Evolutionary conservation across 2,329 filamentous ascomycete species (phyloP).

Genomic region (Exophiala calicioides): DNA sequence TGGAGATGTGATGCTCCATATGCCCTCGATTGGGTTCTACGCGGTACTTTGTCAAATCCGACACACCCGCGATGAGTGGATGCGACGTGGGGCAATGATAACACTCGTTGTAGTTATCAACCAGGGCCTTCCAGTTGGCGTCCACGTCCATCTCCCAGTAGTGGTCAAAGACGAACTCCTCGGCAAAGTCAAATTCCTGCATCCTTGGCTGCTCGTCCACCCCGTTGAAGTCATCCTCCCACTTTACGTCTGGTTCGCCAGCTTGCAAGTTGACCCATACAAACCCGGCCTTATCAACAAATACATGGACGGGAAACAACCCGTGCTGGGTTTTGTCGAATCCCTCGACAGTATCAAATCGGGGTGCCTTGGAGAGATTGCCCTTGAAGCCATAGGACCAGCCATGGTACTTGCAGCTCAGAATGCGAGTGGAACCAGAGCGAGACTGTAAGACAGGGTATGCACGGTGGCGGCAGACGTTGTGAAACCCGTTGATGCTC

Average conservation of each 20-base stretch:
- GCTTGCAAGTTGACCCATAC: slow-evolving; percentile 29
- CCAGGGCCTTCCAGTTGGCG: slow-evolving; percentile 63
- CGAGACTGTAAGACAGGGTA: slow-evolving; percentile 51
- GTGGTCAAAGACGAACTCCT: slow-evolving; percentile 60
- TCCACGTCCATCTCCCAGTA: slow-evolving; percentile 58
- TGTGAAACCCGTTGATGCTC: slow-evolving; percentile 62
- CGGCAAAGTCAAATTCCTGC: slow-evolving; percentile 50
- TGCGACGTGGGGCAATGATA: slow-evolving; percentile 22
- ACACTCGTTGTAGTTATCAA: slow-evolving; percentile 63
- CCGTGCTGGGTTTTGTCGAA: slow-evolving; percentile 61
- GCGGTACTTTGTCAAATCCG: slow-evolving; percentile 17
- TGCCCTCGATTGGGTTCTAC: slow-evolving; percentile 11
- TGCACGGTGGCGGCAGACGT: slow-evolving; percentile 63
- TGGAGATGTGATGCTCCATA: slow-evolving; percentile 20
- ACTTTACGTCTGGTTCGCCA: slow-evolving; percentile 40
- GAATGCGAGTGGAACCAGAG: slow-evolving; percentile 40
- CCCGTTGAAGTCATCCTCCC: slow-evolving; percentile 55
- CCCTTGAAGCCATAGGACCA: slow-evolving; percentile 63
- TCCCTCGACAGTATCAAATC: slow-evolving; percentile 56
- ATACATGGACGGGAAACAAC: slow-evolving; percentile 43
- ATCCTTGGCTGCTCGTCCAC: slow-evolving; percentile 51
- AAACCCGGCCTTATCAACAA: slow-evolving; percentile 24
- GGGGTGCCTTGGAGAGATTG: slow-evolving; percentile 61
- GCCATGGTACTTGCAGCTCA: slow-evolving; percentile 63
- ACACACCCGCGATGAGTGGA: slow-evolving; percentile 14